Conservation (phyloP, 306 rosid species). For the Quercus cerris region DNA sequence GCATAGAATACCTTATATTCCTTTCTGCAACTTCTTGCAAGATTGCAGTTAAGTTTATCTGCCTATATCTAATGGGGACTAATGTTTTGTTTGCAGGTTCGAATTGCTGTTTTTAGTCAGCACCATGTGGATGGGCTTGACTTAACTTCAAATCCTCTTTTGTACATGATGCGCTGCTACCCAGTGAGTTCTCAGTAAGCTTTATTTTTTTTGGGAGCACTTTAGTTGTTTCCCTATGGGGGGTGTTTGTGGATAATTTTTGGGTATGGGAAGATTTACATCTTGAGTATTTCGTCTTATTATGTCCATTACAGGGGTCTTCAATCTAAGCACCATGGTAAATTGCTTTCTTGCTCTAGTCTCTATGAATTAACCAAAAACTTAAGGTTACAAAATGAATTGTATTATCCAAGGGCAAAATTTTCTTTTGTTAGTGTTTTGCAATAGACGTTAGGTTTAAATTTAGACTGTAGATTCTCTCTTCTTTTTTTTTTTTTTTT, state of each 20-base stretch:
- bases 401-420: not conserved
- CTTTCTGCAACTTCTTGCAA: not conserved
- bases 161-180: slow-evolving; percentile 97
- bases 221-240: not conserved
- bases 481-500: not conserved
- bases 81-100: slow-evolving; percentile 60
- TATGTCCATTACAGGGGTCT: not conserved
- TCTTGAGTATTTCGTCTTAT: not conserved
- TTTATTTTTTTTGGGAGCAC: not conserved
- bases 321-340: not conserved
- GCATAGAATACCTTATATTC: slow-evolving; percentile 14
- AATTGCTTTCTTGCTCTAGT: not conserved
- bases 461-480: too few relatives aligned
- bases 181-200: slow-evolving; percentile 67
- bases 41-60: slow-evolving; percentile 14
- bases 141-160: slow-evolving; percentile 88
- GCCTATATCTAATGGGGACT: slow-evolving; percentile 19
- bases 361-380: not conserved
- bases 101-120: slow-evolving; percentile 98
- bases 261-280: not conserved
- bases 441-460: not conserved
- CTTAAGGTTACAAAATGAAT: not conserved
- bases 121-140: slow-evolving; percentile 99
- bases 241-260: not conserved
- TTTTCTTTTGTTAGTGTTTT: not conserved